Conservation (phyloP, 2,329 filamentous ascomycete species). For the Penicillium vulpinum region DNA sequence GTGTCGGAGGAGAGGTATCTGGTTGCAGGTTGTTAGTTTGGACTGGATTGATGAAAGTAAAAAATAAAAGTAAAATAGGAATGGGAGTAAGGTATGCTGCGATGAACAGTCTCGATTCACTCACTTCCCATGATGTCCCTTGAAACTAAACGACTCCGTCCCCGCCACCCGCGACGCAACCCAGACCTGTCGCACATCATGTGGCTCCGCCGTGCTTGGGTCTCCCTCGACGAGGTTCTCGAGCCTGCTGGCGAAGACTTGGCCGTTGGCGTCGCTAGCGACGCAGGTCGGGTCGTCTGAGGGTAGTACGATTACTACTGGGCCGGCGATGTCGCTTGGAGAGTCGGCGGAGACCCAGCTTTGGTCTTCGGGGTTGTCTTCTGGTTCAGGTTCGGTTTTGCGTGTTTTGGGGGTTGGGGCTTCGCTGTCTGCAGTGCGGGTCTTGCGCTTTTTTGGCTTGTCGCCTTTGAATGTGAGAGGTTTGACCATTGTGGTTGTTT, state of each 20-base stretch:
- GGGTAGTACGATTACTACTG: conserved; percentile 78
- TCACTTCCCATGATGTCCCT: conserved; percentile 83
- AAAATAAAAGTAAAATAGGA: not conserved
- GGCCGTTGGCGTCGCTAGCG: conserved; percentile 81
- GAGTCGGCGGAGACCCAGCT: conserved; percentile 87
- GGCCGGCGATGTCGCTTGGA: conserved; percentile 73
- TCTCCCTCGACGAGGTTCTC: conserved; percentile 88
- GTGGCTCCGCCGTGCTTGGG: conserved; percentile 82
- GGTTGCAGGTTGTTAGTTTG: not conserved
- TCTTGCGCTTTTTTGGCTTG: conserved; percentile 89
- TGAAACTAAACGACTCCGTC: conserved; percentile 79
- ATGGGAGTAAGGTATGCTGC: not conserved
- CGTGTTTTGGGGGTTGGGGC: conserved; percentile 22
- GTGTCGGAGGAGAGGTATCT: conserved; percentile 87
- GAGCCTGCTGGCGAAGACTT: conserved; percentile 76
- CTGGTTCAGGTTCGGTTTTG: conserved; percentile 24
- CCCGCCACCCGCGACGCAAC: conserved; percentile 81
- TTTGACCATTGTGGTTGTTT: conserved; percentile 58
- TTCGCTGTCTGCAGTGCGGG: conserved; percentile 54
- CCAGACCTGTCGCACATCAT: conserved; percentile 96
- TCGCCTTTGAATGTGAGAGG: conserved; percentile 95
- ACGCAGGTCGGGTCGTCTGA: conserved; percentile 72
- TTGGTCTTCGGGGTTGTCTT: conserved; percentile 64
- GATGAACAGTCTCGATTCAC: conserved; percentile 4
- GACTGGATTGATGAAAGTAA: not conserved